Evolutionary conservation across 805 yeast species (phyloP), one percentile per base, ranked within the genome.

Genomic region (Priceomyces fermenticarens): DNA sequence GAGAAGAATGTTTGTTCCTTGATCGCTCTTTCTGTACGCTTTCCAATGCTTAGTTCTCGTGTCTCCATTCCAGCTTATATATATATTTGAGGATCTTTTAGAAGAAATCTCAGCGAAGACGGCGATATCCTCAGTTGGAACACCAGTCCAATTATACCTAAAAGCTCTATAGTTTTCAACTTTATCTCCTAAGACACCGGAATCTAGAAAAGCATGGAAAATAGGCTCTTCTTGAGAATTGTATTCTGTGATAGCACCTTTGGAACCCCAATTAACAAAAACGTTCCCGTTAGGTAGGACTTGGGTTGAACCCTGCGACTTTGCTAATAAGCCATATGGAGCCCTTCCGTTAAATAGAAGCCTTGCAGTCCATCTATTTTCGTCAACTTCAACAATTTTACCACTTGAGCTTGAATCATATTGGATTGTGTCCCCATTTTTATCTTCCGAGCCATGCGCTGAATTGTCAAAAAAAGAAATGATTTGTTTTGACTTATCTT

Each of bases 11-110:
- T 35, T 49, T 35, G 31, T 30, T 7, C 50, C 48, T 36, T 44
- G 17, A 11, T 40, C 11, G 10, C 45, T 40, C 26, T 55, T 47
- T 9, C 38, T 39, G 36, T 40, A 58, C 39, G 58, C 47, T 38
- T 51, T 54, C 70, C 72, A 65, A 8, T 29, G 34, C 36, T 51
- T 51, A 25, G 69, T 63, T 20, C 47, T 40, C 2, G 70, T 65
- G 39, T 64, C 70, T n/a, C 70, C 72, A 47, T 64, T 65, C 70
- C 70, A 65, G 27, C 63, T 57, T 32, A 64, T 61, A 38, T 60
- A 62, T 2, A 60, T 40, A 7, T 36, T 33, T 3, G 60, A 51
- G 8, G 52, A 50, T 3, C 49, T 52, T 9, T 49, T 43, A 2
- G 41, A 46, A 16, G 44, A 32, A 39, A 41, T 35, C 36, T 51